Evolutionary conservation across 345 rosid species (phyloP).

Genomic region (Acer yangbiense): DNA sequence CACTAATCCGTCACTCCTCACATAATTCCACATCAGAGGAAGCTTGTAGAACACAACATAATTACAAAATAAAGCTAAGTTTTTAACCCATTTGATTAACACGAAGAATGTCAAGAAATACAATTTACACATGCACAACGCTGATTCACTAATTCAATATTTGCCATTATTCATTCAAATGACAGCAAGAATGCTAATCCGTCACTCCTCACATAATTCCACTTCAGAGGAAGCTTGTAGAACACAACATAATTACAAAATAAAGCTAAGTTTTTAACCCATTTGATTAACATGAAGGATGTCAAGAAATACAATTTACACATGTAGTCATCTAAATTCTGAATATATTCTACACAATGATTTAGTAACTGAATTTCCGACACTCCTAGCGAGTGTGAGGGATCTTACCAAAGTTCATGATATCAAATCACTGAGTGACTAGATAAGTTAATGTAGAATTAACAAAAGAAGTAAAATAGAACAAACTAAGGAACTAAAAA

Average conservation of each 20-base stretch:
- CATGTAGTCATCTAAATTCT: not conserved
- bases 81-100: not conserved
- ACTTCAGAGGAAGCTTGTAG: not conserved
- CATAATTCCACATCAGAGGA: not conserved
- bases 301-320: not conserved
- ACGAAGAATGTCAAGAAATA: not conserved
- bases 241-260: constrained; percentile 1
- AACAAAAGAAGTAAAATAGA: not conserved
- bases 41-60: not conserved
- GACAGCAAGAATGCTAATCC: not conserved
- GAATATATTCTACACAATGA: not conserved
- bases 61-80: not conserved
- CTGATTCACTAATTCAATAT: not conserved
- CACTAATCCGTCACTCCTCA: not conserved
- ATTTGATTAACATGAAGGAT: not conserved
- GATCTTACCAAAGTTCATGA: not conserved
- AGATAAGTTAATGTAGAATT: not conserved
- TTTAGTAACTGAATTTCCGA: not conserved
- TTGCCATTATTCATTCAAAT: not conserved
- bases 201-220: not conserved
- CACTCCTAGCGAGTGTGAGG: not conserved
- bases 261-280: not conserved
- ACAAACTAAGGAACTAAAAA: not conserved
- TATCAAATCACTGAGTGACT: not conserved
- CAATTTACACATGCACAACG: not conserved